Conservation (phyloP, 305 asterid species). For the Solanum hybrid region DNA sequence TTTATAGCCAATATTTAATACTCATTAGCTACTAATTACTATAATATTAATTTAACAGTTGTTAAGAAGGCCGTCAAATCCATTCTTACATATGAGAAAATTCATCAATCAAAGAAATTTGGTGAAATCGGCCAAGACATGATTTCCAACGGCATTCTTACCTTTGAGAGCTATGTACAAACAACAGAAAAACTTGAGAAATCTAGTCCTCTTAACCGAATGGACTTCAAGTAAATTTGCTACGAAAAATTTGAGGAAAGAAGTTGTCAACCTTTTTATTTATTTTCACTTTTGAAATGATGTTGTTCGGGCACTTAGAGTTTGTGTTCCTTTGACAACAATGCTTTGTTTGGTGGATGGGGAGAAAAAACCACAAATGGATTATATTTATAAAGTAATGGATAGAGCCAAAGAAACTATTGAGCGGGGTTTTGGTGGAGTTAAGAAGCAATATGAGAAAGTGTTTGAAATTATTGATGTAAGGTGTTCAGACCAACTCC, state of each 20-base stretch:
- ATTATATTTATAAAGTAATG: no score
- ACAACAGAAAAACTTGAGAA: background rate
- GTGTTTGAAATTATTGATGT: background rate
- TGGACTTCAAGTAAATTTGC: background rate
- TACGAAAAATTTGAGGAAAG: background rate
- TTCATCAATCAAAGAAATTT: background rate
- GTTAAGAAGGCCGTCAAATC: background rate
- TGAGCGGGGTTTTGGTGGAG: no score
- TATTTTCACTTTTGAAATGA: no score
- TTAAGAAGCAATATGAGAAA: background rate
- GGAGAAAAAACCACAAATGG: no score
- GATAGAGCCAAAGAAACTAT: no score
- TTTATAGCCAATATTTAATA: no score
- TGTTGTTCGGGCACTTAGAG: no score
- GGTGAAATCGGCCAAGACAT: background rate
- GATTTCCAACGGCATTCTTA: background rate
- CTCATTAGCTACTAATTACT: background rate
- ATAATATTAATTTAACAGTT: background rate
- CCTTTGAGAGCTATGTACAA: background rate
- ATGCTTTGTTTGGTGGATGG: no score
- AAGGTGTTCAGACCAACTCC: background rate
- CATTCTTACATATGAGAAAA: background rate
- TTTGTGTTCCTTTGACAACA: no score
- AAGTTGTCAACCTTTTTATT: background rate
- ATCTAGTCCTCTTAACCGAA: no score